Evolutionary conservation across 805 yeast genomes (phyloP).

Genomic region (Saccharomycopsis sp.): DNA sequence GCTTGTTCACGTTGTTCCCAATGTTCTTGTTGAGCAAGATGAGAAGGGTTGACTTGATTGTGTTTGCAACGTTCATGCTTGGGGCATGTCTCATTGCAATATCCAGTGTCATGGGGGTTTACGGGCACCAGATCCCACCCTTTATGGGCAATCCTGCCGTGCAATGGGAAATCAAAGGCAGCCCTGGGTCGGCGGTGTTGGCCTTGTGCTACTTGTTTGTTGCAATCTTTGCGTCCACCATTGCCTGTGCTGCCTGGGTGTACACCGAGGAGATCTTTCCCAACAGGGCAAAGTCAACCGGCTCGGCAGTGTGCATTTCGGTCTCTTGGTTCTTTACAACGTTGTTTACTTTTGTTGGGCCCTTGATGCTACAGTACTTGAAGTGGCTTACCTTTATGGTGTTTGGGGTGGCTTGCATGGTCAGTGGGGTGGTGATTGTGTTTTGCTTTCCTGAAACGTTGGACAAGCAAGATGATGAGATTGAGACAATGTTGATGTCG

Average conservation of each 20-base stretch:
- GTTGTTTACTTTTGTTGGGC: conserved; percentile 32
- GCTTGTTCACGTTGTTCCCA: conserved; percentile 37
- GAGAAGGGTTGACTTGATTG: conserved; percentile 38
- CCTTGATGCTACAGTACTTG: conserved; percentile 30
- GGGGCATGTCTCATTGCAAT: conserved; percentile 30
- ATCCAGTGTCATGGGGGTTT: conserved; percentile 30
- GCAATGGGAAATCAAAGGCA: conserved; percentile 30
- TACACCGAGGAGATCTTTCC: conserved; percentile 45
- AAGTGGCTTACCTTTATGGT: conserved; percentile 35
- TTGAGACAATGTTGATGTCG: conserved; percentile 18
- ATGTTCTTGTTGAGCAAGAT: conserved; percentile 34
- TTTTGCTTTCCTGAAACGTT: conserved; percentile 39
- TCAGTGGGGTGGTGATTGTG: conserved; percentile 27
- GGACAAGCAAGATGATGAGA: conserved; percentile 25
- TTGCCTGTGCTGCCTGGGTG: conserved; percentile 40
- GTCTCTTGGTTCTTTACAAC: conserved; percentile 37
- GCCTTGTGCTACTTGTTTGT: conserved; percentile 38
- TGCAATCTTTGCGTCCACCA: conserved; percentile 38
- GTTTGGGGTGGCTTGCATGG: conserved; percentile 30
- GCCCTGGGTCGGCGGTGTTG: conserved; percentile 35
- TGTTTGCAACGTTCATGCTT: conserved; percentile 35
- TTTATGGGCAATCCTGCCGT: conserved; percentile 28
- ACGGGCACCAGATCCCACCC: conserved; percentile 29
- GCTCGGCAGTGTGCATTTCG: conserved; percentile 38
- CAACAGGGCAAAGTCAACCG: conserved; percentile 36